Evolutionary conservation across 1,284 basidiomycete species (phyloP), one percentile per base, ranked within the genome.

Genomic region (Ustilago bromivora): DNA sequence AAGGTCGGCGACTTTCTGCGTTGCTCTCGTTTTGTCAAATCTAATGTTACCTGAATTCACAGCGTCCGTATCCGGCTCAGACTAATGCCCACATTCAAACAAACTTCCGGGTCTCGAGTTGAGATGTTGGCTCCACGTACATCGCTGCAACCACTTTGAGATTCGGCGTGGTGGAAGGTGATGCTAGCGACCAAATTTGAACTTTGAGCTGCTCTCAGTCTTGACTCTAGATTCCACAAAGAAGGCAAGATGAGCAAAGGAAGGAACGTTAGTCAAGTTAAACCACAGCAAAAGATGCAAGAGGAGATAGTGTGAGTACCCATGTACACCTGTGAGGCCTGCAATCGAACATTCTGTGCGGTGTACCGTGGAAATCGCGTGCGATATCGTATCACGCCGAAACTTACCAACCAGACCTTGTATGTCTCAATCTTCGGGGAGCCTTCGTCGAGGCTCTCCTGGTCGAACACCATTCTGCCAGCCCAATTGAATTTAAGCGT

Each of bases 391-490:
- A 11, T 34, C 19, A 31, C 7, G 31, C 31, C 8, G 28, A 56
- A 49, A 75, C 72, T 75, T 52, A 76, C 73, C 68, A 78, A 65
- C 75, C 75, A 78, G 19, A 78, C 75, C 55, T 78, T 78, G 67
- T 78, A 78, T 6, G 54, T 59, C 38, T 78, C 75, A 40, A 78
- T 78, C 57, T 67, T 66, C 11, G 71, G 75, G 23, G 58, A 28
- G n/a, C 64, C 66, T 13, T 65, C 49, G 4, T 73, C 67, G 15
- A 78, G 52, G 46, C 71, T 78, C 52, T 70, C 35, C 32, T 61
- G 43, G 52, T 75, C 75, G 51, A 80, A 80, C 28, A 70, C 76
- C 78, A 80, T 80, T 35, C 75, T 55, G 11, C 78, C 78, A 10
- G 67, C 78, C 78, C 78, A 80, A 43, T 73, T 71, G 61, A 74